Percentiles rank a stretch among this genome's conserved stretches.
Evolutionary conservation across 2,329 filamentous ascomycete species (phyloP).

Genomic region (Zasmidium citrigriseum): DNA sequence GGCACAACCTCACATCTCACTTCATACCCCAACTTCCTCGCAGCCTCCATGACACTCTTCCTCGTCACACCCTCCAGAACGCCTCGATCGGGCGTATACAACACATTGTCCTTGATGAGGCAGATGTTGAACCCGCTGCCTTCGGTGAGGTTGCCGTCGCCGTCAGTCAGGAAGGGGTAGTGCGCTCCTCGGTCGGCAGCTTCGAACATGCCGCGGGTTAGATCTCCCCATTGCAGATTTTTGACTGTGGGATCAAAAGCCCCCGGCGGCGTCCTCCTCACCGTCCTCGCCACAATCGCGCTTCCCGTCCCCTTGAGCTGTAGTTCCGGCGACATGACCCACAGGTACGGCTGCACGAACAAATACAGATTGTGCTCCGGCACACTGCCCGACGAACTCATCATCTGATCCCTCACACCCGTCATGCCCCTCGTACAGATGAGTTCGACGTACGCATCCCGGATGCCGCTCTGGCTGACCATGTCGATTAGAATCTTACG

Average conservation of each 20-base stretch:
- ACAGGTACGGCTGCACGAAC: conserved; percentile 52
- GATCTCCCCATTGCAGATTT: conserved; percentile 54
- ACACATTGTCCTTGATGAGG: conserved; percentile 46
- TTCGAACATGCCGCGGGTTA: conserved; percentile 48
- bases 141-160: conserved; percentile 52
- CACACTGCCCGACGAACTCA: conserved; percentile 29
- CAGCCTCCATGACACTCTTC: conserved; percentile 51
- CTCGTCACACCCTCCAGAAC: conserved; percentile 53
- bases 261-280: conserved; percentile 47
- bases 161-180: conserved; percentile 55
- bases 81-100: conserved; percentile 52
- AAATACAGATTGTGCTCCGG: conserved; percentile 49
- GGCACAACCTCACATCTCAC: conserved; percentile 46
- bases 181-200: conserved; percentile 48
- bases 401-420: conserved; percentile 40
- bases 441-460: conserved; percentile 53
- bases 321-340: conserved; percentile 51
- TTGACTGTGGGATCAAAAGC: conserved; percentile 55
- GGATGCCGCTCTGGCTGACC: conserved; percentile 49
- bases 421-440: conserved; percentile 54
- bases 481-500: conserved; percentile 44
- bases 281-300: conserved; percentile 49
- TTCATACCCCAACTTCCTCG: conserved; percentile 35
- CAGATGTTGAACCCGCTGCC: conserved; percentile 54
- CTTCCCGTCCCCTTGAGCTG: conserved; percentile 42